These are phyloP conservation scores for Crucihimalaya himalaica DNA, from an alignment of 345 rosid genomes.

Conservation along the genomic window DNA sequence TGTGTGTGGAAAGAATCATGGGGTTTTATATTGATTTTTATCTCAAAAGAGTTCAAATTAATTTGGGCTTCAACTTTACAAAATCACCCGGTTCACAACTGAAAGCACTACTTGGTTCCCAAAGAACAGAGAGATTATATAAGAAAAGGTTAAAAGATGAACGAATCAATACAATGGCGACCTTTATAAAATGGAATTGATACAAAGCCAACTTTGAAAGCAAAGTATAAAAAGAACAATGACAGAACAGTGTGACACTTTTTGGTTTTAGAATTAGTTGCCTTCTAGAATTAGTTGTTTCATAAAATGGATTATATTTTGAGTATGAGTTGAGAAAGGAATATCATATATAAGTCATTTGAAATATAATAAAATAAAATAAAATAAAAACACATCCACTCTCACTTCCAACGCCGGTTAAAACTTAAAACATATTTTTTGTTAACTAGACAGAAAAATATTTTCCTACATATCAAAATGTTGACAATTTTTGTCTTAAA, in stretches of 20 bases:
- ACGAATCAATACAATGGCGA: slow-evolving; percentile 1
- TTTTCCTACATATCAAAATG: not conserved
- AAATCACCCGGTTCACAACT: not conserved
- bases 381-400: not conserved
- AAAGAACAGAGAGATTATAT: not conserved
- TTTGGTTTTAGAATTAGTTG: slow-evolving; percentile 23
- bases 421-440: not conserved
- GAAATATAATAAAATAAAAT: not conserved
- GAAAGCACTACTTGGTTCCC: not conserved
- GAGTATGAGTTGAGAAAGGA: slow-evolving; percentile 39
- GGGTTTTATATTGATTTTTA: not conserved
- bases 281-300: not conserved
- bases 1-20: not conserved
- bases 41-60: not conserved
- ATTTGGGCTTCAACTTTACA: not conserved
- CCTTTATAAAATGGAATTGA: slow-evolving; percentile 20
- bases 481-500: not conserved
- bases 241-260: slow-evolving; percentile 19
- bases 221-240: slow-evolving; percentile 33
- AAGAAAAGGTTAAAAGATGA: not conserved
- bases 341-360: slow-evolving; percentile 16
- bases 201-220: slow-evolving; percentile 37
- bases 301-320: not conserved
- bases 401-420: not conserved
- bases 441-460: not conserved